Conservation (phyloP, 306 rosid species). For the Vigna nakashimae region DNA sequence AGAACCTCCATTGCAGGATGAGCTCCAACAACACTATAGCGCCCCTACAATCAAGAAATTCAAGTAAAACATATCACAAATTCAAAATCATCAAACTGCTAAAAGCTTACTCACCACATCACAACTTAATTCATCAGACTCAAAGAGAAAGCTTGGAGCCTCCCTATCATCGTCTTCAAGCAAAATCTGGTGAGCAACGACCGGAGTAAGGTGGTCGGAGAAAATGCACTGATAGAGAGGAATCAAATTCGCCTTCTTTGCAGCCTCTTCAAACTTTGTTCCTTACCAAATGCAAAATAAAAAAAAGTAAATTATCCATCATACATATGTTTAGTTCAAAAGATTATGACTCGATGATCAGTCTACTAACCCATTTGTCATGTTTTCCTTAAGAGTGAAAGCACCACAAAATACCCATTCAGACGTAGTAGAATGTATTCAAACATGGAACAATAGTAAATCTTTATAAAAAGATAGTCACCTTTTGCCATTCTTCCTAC, state of each 20-base stretch:
- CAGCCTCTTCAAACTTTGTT: conserved; percentile 60
- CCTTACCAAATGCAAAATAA: conserved; percentile 48
- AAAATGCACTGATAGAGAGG: conserved; percentile 72
- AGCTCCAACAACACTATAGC: conserved; percentile 83
- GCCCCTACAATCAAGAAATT: conserved; percentile 66
- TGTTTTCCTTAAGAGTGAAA: neutral
- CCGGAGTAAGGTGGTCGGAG: conserved; percentile 82
- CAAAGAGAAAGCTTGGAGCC: conserved; percentile 89
- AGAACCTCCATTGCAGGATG: conserved; percentile 80
- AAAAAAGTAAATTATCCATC: neutral
- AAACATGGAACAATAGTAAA: conserved; percentile 31
- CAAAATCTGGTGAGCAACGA: conserved; percentile 74
- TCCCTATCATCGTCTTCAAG: conserved; percentile 76
- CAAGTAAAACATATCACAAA: neutral
- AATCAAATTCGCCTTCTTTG: conserved; percentile 67
- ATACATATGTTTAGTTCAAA: neutral
- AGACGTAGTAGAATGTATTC: neutral
- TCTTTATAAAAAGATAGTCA: conserved; percentile 9
- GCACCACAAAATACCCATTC: neutral
- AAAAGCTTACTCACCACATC: conserved; percentile 47
- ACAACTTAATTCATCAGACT: conserved; percentile 71
- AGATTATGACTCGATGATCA: neutral
- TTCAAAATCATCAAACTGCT: conserved; percentile 9
- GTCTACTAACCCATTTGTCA: neutral
- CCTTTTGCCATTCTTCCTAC: neutral